phyloP scores from a whole-genome alignment of 2,329 filamentous ascomycete genomes.

The Talaromyces sp. region DNA sequence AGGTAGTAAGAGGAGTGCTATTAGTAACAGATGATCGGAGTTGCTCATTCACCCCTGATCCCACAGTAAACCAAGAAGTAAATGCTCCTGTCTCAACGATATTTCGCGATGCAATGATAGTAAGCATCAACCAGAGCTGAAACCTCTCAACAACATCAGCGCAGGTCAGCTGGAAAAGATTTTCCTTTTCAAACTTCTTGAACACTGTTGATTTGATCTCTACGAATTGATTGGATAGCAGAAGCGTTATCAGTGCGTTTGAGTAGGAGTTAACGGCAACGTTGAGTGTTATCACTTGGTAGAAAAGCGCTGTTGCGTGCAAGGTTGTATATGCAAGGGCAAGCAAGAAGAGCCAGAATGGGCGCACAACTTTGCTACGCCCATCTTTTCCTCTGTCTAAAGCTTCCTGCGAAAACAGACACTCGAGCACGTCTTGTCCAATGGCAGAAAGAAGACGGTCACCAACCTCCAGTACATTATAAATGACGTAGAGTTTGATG shows the following conservation, averaged over 20 bases:
- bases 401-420: constrained; percentile 87
- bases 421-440: constrained; percentile 94
- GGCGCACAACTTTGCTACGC: constrained; percentile 82
- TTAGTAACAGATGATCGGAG: constrained; percentile 32
- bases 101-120: constrained; percentile 93
- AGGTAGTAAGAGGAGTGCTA: constrained; percentile 52
- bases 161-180: constrained; percentile 91
- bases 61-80: constrained; percentile 46
- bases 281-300: constrained; percentile 95
- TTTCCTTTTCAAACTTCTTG: constrained; percentile 98
- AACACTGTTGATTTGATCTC: constrained; percentile 98
- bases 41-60: constrained; percentile 27
- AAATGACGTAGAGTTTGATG: constrained; percentile 98
- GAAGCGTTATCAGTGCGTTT: constrained; percentile 83
- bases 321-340: constrained; percentile 81
- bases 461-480: constrained; percentile 87
- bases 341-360: constrained; percentile 84
- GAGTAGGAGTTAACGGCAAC: constrained; percentile 98
- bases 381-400: constrained; percentile 82
- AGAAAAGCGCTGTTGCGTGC: constrained; percentile 85
- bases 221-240: constrained; percentile 97
- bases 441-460: constrained; percentile 86
- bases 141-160: constrained; percentile 96
- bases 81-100: constrained; percentile 91
- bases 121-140: constrained; percentile 93